Conservation (phyloP, 495 filamentous ascomycete species). For the Xylaria sp. region DNA sequence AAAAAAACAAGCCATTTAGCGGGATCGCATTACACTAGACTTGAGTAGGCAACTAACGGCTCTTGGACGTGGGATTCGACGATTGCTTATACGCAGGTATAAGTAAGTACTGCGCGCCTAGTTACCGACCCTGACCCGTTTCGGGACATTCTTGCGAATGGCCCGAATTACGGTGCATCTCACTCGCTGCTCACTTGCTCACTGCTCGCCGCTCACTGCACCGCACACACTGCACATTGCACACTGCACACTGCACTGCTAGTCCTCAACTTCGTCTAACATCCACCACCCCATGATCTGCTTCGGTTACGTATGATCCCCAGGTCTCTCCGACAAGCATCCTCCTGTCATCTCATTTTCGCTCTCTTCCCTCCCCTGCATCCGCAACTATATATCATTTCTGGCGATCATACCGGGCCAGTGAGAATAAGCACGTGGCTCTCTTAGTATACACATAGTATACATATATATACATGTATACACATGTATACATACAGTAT, state of each 20-base stretch:
- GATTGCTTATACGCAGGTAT: too few species aligned
- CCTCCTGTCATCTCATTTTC: constrained; percentile 10
- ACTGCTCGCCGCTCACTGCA: too few species aligned
- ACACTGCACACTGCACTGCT: too few species aligned
- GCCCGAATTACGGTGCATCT: not conserved
- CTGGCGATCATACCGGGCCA: not conserved
- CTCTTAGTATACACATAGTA: too few species aligned
- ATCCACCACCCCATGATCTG: not conserved
- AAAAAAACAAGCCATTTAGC: not conserved
- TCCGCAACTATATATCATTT: not conserved
- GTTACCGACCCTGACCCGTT: constrained; percentile 13
- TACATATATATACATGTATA: too few species aligned
- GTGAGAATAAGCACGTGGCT: not conserved
- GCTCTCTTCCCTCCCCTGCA: not conserved
- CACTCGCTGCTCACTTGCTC: too few species aligned
- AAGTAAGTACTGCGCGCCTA: not conserved
- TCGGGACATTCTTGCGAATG: constrained; percentile 29
- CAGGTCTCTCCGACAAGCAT: not conserved
- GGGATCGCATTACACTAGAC: not conserved
- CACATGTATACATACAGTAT: too few species aligned
- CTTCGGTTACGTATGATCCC: not conserved
- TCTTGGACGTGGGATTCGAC: not conserved
- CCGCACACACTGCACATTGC: too few species aligned
- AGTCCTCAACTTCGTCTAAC: not conserved
- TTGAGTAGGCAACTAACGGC: constrained; percentile 7